phyloP scores from a whole-genome alignment of 2,329 filamentous ascomycete species.

The Xylariaceae sp. region DNA sequence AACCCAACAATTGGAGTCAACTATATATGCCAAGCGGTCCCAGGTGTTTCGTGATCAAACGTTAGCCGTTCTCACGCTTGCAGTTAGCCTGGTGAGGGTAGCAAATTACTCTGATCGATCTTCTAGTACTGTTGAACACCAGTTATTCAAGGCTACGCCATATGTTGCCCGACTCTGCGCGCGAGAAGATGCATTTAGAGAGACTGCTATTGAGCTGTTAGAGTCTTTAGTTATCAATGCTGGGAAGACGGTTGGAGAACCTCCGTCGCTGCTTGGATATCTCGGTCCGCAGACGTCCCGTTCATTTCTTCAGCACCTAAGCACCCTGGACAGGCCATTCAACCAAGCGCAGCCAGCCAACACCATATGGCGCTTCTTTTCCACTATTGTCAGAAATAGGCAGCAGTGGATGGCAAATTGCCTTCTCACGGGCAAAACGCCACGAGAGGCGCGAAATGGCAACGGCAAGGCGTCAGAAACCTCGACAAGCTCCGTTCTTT shows the following conservation, averaged over 20 bases:
- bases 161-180: constrained; percentile 79
- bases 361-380: constrained; percentile 83
- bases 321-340: constrained; percentile 78
- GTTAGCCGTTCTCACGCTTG: constrained; percentile 67
- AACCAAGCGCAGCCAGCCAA: constrained; percentile 68
- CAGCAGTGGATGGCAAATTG: constrained; percentile 98
- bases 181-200: constrained; percentile 68
- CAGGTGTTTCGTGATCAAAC: constrained; percentile 67
- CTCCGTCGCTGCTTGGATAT: constrained; percentile 92
- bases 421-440: constrained; percentile 85
- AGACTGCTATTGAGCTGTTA: constrained; percentile 70
- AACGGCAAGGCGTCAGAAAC: constrained; percentile 57
- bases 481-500: constrained; percentile 69
- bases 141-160: constrained; percentile 81
- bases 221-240: constrained; percentile 75
- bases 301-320: constrained; percentile 80
- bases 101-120: constrained; percentile 68
- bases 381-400: constrained; percentile 82
- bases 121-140: constrained; percentile 71
- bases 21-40: constrained; percentile 62
- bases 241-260: constrained; percentile 70
- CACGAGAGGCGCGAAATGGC: constrained; percentile 72
- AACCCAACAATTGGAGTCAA: constrained; percentile 64
- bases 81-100: constrained; percentile 72
- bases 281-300: constrained; percentile 82